A percentile compares a stretch with the other conserved stretches of the same genome.
These are phyloP conservation scores for Pseudoscleropodium purum DNA, from an alignment of 225 moss, liverwort and hornwort species.

Conservation along the genomic window DNA sequence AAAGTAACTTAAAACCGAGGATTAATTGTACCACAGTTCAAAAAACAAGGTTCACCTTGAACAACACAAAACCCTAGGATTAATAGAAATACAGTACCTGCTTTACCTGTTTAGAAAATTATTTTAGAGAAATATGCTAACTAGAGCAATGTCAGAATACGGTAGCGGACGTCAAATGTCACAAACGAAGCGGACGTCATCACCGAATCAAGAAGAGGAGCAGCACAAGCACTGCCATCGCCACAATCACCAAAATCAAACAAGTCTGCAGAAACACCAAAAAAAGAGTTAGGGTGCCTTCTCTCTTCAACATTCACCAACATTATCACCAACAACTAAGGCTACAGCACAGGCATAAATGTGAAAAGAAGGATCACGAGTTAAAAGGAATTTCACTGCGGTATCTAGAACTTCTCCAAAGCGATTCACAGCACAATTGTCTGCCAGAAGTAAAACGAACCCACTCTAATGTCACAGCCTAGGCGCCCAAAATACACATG, in stretches of 20 bases:
- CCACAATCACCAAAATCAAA: constrained; percentile 49
- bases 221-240: constrained; percentile 39
- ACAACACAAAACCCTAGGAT: constrained; percentile 7
- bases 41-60: neutral
- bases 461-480: neutral
- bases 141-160: neutral
- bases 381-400: neutral
- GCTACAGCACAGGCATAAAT: neutral
- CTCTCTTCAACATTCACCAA: neutral
- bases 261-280: constrained; percentile 36
- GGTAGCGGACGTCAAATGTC: neutral
- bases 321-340: neutral
- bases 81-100: constrained; percentile 36
- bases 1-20: neutral
- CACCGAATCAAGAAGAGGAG: constrained; percentile 36
- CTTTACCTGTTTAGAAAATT: constrained; percentile 16
- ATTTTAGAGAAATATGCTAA: neutral
- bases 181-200: neutral
- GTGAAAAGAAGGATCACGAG: neutral
- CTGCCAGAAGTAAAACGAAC: neutral
- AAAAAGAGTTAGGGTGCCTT: neutral
- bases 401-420: neutral
- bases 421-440: neutral
- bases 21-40: neutral
- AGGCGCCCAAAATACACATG: neutral